Conservation (phyloP, 1,139 yeast species). For the Blastobotrys elegans region DNA sequence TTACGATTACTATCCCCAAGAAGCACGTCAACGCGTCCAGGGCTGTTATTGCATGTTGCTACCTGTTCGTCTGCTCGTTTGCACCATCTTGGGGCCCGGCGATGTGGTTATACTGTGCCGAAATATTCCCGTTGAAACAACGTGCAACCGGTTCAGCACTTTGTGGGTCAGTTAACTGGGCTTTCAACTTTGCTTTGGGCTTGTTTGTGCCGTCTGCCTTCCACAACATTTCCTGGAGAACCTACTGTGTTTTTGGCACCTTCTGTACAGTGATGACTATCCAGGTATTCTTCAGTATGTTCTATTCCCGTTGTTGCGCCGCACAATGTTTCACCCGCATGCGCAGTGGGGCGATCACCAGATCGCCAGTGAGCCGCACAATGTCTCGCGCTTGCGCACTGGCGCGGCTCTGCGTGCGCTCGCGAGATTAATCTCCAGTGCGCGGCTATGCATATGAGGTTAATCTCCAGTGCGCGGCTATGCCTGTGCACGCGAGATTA, state of each 20-base stretch:
- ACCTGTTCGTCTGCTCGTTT: constrained; percentile 60
- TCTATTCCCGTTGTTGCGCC: no score
- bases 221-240: constrained; percentile 51
- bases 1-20: constrained; percentile 43
- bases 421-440: no score
- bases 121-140: constrained; percentile 55
- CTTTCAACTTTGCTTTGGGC: constrained; percentile 53
- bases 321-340: no score
- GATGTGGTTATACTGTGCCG: constrained; percentile 54
- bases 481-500: no score
- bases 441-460: no score
- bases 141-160: constrained; percentile 52
- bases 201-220: constrained; percentile 51
- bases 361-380: no score
- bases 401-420: no score
- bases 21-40: constrained; percentile 39
- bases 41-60: constrained; percentile 53
- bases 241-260: constrained; percentile 57
- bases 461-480: no score
- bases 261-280: constrained; percentile 52
- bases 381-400: no score
- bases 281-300: constrained; percentile 47
- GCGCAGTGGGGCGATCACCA: no score
- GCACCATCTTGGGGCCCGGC: constrained; percentile 68
- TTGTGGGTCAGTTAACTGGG: constrained; percentile 57